Percentiles rank a stretch among this genome's conserved stretches.
Evolutionary conservation across 768 basidiomycete genomes (phyloP).

Genomic region (Butyriboletus loyo): DNA sequence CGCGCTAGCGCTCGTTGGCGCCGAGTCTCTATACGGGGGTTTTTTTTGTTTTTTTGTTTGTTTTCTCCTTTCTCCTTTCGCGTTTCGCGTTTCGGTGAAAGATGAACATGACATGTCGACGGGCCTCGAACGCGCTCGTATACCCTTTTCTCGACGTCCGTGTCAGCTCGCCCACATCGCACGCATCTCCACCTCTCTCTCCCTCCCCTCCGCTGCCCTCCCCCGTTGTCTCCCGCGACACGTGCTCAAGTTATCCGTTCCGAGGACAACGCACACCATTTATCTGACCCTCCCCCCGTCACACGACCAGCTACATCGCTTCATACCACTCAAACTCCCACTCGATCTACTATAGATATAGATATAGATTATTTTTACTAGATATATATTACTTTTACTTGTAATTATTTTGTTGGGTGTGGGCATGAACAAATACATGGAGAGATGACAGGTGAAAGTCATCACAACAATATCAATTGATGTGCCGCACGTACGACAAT

Average conservation of each 20-base stretch:
- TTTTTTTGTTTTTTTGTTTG: too few relatives aligned
- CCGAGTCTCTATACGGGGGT: too few relatives aligned
- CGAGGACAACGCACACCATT: neutral
- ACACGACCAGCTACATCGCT: neutral
- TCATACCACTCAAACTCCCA: neutral
- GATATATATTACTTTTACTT: conserved; percentile 5
- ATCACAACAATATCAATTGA: neutral
- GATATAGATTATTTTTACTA: neutral
- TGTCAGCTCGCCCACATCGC: neutral
- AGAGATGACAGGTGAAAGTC: neutral
- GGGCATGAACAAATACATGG: neutral
- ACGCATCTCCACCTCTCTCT: too few relatives aligned
- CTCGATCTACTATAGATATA: neutral
- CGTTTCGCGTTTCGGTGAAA: neutral
- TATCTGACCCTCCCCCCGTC: neutral
- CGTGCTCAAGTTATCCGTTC: neutral
- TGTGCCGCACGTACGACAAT: neutral
- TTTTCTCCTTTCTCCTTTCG: too few relatives aligned
- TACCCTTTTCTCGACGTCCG: neutral
- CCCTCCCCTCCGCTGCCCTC: too few relatives aligned
- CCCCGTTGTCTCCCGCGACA: neutral
- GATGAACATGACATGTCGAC: neutral
- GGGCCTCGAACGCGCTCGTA: neutral
- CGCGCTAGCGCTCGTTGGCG: neutral
- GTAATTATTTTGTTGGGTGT: neutral